Evolutionary conservation across 1,139 yeast genomes (phyloP), one percentile per base, ranked within the genome.

Genomic region (Zygosaccharomyces sapae): DNA sequence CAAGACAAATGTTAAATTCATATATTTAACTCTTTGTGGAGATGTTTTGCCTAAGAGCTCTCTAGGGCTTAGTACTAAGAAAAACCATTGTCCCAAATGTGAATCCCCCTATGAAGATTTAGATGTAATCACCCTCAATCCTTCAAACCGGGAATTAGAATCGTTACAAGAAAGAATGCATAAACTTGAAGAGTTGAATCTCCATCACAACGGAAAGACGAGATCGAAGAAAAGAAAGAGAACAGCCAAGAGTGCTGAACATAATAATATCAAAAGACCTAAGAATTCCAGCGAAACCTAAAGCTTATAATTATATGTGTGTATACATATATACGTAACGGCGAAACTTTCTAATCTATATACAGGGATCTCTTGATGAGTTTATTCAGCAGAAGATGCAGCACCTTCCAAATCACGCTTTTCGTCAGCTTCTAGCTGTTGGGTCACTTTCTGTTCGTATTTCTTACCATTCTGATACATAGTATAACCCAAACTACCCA

Each of bases 401-500:
- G 48, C 52, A 9, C 49, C 52, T 35, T 49, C 52, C 10, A 46
- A 36, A 33, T 49, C 46, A 37, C 37, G 41, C 9, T 45, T 25
- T 33, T 49, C 50, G 9, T 41, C 34, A 6, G 45, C 16, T 13
- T 61, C 49, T 30, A 62, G 66, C 52, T 68, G 60, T 55, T 57
- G 54, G 1, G 70, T 66, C 29, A 71, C 55, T 57, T 74, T 69
- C 43, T 67, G 66, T 58, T 75, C 79, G 47, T 72, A 74, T 46
- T 69, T 68, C 56, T 70, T 72, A 49, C 79, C 79, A 57, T 81
- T 83, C 59, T 75, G 75, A 67, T 78, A 84, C 51, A 85, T 65
- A 46, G 83, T 82, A 69, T 77, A 81, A 12, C 75, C 70, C 43
- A 83, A 74, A 54, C 86, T 82, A 35, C 83, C 85, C 12, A 78